Base-by-base conservation (phyloP, 1,139 yeast genomes). In the Saccharomyces uvarum region DNA sequence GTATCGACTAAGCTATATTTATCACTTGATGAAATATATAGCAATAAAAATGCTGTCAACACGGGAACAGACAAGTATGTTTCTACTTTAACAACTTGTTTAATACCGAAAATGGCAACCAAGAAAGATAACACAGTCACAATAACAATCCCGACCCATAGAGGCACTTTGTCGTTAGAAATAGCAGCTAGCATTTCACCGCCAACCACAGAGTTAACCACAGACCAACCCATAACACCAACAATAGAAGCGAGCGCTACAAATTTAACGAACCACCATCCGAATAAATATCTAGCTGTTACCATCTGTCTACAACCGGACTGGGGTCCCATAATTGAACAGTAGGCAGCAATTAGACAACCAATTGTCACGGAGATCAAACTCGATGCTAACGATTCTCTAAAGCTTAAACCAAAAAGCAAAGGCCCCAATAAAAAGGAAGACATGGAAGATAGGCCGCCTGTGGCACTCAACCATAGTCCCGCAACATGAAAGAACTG, bases 291-390 rank as follows among this genome's bases (percentile, higher is more conserved):
- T 57, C 95, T 76, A 0, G 91, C 86, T 21, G 88, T 78, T 7
- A 88, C 91, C 90, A 88, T 86, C 68, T 88, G 95, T 62, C 96
- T 76, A 59, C 91, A 80, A 0, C 96, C 96, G 0, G 95, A 86
- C 56, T 88, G 77, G 1, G 96, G 95, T 1, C 96, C 96, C 90
- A 88, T 83, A 9, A 82, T 77, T 3, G 95, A 78, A 65, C 91
- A 87, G 66, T 86, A 88, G 0, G 90, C 93, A 1, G 96, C 95
- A 24, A 87, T 74, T 11, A 78, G 70, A 64, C 93, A 84, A 0
- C 96, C 96, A 5, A 86, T 61, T 28, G 81, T 68, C 56, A 80
- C 79, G 0, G 89, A 88, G 3, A 82, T 64, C 24, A 85, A 60
- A 2, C 95, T 93, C 8, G 82, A 73, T 2, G 81, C 70, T 57